Conservation (phyloP, 306 rosid genomes). For the Cucurbita moschata region DNA sequence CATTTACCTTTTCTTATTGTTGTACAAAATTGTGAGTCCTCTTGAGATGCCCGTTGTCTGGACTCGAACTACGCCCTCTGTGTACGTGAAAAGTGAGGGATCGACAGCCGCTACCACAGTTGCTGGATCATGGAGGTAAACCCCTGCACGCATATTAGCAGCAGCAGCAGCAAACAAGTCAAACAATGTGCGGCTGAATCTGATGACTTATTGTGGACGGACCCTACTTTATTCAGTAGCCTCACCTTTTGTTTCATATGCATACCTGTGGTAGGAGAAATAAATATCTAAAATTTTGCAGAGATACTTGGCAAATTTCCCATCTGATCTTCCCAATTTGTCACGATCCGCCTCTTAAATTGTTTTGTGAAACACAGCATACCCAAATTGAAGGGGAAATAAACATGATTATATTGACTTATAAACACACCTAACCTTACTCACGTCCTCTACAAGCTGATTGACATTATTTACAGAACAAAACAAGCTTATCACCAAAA, state of each 20-base stretch:
- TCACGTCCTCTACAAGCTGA: no score
- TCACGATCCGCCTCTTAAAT: slow-evolving; percentile 54
- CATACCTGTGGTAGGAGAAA: slow-evolving; percentile 58
- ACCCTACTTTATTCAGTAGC: slow-evolving; percentile 1
- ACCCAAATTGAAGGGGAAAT: not conserved
- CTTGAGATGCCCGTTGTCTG: slow-evolving; percentile 80
- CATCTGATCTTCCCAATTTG: slow-evolving; percentile 53
- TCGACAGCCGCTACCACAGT: slow-evolving; percentile 56
- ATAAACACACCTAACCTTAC: not conserved
- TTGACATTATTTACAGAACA: no score
- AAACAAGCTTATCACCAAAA: not conserved
- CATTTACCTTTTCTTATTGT: slow-evolving; percentile 60
- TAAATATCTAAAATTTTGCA: slow-evolving; percentile 58
- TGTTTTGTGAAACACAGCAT: slow-evolving; percentile 1
- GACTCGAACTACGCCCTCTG: slow-evolving; percentile 78
- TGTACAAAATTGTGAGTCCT: slow-evolving; percentile 62
- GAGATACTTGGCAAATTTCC: slow-evolving; percentile 65
- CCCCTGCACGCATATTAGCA: slow-evolving; percentile 32
- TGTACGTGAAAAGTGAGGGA: slow-evolving; percentile 65
- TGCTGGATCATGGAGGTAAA: slow-evolving; percentile 89
- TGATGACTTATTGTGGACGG: not conserved
- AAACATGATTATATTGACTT: not conserved
- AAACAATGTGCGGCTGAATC: not conserved
- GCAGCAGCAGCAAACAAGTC: slow-evolving; percentile 8
- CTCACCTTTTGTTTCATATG: slow-evolving; percentile 53